These are phyloP conservation scores for Debaryomyces fabryi DNA, from an alignment of 1,139 yeast genomes.

Conservation along the genomic window DNA sequence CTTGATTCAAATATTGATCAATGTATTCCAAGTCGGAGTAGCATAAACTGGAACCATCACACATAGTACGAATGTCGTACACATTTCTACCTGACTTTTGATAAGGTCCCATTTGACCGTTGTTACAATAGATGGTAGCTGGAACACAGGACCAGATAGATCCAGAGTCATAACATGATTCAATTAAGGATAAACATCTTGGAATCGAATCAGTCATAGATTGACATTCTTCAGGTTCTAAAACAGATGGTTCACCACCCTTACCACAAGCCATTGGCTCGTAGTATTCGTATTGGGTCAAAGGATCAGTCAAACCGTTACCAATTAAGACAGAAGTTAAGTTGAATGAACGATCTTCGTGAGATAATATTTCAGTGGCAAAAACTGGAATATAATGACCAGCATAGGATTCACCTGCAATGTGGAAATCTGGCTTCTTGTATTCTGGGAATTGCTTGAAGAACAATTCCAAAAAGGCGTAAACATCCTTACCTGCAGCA, in stretches of 20 bases:
- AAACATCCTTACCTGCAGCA: conserved; percentile 92
- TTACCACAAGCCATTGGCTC: conserved; percentile 98
- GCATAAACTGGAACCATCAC: conserved; percentile 80
- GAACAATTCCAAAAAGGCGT: conserved; percentile 87
- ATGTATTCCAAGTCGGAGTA: conserved; percentile 46
- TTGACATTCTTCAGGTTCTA: conserved; percentile 78
- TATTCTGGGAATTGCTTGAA: conserved; percentile 91
- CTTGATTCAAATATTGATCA: conserved; percentile 39
- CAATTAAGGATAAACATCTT: conserved; percentile 78
- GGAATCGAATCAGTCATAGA: conserved; percentile 73
- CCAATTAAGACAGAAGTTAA: conserved; percentile 90
- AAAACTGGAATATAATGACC: conserved; percentile 97
- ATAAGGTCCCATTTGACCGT: conserved; percentile 84
- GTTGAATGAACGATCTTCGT: conserved; percentile 76
- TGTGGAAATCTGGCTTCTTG: conserved; percentile 71
- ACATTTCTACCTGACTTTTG: conserved; percentile 90
- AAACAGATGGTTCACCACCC: conserved; percentile 85
- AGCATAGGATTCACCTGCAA: conserved; percentile 98
- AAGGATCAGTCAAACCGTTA: conserved; percentile 93
- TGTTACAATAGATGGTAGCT: conserved; percentile 88
- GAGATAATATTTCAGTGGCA: conserved; percentile 83
- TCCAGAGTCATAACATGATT: conserved; percentile 76
- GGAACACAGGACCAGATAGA: conserved; percentile 93
- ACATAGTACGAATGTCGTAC: conserved; percentile 86
- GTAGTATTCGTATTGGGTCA: conserved; percentile 83